Evolutionary conservation across 305 asterid species (phyloP), one percentile per base, ranked within the genome.

Genomic region (Euphrasia arctica): DNA sequence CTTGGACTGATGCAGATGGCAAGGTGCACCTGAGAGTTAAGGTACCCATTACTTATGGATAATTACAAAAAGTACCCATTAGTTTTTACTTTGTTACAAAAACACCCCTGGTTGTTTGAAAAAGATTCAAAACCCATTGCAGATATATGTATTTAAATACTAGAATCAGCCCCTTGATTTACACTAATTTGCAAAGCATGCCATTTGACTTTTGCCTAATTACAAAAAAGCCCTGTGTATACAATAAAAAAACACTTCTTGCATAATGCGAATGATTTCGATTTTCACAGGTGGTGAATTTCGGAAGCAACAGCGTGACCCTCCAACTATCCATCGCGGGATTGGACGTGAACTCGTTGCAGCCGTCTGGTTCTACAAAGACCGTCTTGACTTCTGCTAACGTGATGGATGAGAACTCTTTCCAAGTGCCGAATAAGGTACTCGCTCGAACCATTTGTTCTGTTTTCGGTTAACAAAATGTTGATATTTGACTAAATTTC

Each of bases 361-460:
- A 72, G 43, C 42, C 77, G 57, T 42, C 56, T 14, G 90, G 85
- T 14, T 83, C 82, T 57, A 68, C 74, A 2, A 80, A 82, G 75
- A 85, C 75, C 10, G 83, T 72, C 60, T 70, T 91, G 64, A 87
- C 93, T 58, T 85, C 95, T 2, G 60, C 60, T 51, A 74, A 80
- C 57, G 64, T 72, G 62, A 91, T 67, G 92, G 98, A 85, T 54
- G 98, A 89, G 77, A 91, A 91, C 54, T 89, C 97, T 2, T 85
- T 89, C 77, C 43, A 62, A 66, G 67, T 58, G 9, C 97, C 95
- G n/a, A 76, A 67, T 39, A 91, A 89, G 95, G 98, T 89, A 77
- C 60, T 43, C 62, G n/a, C 43, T 1, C 5, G 6, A 31, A 29
- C 41, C 58, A 34, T 3, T 18, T 36, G 36, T 32, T 55, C 63